Percentiles rank a stretch among this genome's conserved stretches.
phyloP scores from a whole-genome alignment of 768 basidiomycete genomes.

The Royoungia palumana region DNA sequence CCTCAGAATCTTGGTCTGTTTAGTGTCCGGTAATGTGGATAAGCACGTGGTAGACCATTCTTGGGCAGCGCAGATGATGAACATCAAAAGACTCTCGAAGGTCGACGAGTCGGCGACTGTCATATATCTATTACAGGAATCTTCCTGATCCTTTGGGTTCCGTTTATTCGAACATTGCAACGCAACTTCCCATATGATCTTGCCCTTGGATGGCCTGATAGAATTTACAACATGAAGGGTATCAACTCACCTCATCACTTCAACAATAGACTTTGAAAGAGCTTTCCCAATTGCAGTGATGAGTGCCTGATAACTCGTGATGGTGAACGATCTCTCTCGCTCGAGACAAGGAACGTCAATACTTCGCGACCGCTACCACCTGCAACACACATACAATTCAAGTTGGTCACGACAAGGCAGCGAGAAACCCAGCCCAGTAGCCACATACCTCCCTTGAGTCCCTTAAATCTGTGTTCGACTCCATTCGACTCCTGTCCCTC shows the following conservation, averaged over 20 bases:
- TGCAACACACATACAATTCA: conserved; percentile 5
- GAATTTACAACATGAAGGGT: neutral
- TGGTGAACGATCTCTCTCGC: conserved; percentile 13
- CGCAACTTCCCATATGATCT: conserved; percentile 16
- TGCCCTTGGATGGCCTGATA: conserved; percentile 17
- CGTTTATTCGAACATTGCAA: conserved; percentile 17
- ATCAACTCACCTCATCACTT: conserved; percentile 15
- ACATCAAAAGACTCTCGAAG: too few species aligned
- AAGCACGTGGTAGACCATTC: too few species aligned
- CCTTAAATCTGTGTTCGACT: conserved; percentile 10
- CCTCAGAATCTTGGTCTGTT: too few species aligned
- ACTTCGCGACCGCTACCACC: conserved; percentile 8
- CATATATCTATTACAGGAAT: too few species aligned
- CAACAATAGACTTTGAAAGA: neutral
- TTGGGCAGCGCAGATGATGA: too few species aligned
- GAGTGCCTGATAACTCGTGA: conserved; percentile 24
- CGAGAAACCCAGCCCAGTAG: neutral
- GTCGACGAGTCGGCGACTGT: too few species aligned
- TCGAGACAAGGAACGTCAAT: conserved; percentile 25
- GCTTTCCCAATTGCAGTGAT: conserved; percentile 9
- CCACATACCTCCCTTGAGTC: conserved; percentile 28
- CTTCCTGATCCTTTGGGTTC: neutral
- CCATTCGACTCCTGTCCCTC: conserved; percentile 4
- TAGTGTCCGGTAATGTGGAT: too few species aligned
- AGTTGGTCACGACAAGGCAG: neutral